Evolutionary conservation across 2,329 filamentous ascomycete species (phyloP).

Genomic region (Thelonectria discophora): DNA sequence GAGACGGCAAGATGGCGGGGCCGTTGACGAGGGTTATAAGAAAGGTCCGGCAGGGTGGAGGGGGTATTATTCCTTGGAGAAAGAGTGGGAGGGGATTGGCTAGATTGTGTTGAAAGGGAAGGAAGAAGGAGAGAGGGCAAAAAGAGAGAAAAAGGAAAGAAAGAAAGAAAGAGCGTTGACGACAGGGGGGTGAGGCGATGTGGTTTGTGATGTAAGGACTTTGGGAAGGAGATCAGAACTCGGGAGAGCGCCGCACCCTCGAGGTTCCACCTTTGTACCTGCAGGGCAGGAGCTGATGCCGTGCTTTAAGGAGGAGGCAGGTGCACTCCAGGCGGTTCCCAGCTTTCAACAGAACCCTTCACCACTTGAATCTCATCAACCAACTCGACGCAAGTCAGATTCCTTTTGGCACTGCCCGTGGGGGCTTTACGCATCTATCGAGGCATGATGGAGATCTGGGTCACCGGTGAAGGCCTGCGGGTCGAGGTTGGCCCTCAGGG

Average conservation of each 20-base stretch:
- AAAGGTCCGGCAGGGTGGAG: background rate
- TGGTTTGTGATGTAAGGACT: slow-evolving; percentile 19
- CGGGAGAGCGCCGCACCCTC: too few species aligned
- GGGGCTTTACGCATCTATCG: slow-evolving; percentile 4
- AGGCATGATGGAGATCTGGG: slow-evolving; percentile 4
- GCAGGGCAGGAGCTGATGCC: too few species aligned
- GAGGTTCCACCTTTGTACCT: too few species aligned
- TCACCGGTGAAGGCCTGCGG: slow-evolving; percentile 20
- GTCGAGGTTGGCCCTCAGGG: slow-evolving; percentile 40
- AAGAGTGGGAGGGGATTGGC: background rate
- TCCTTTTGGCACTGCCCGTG: slow-evolving; percentile 1
- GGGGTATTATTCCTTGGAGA: slow-evolving; percentile 3
- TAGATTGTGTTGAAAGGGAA: background rate
- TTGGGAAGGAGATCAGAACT: background rate
- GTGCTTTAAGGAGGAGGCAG: too few species aligned
- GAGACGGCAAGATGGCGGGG: slow-evolving; percentile 9
- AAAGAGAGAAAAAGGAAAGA: background rate
- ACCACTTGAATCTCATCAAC: too few species aligned
- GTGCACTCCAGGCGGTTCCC: too few species aligned
- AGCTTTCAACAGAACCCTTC: too few species aligned
- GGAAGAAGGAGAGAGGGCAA: slow-evolving; percentile 13
- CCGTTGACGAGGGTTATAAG: background rate
- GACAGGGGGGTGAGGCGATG: background rate
- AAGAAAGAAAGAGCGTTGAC: background rate
- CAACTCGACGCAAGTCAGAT: background rate